Evolutionary conservation across 805 yeast species (phyloP), one percentile per base, ranked within the genome.

Genomic region (Teunomyces lycoperdinae): DNA sequence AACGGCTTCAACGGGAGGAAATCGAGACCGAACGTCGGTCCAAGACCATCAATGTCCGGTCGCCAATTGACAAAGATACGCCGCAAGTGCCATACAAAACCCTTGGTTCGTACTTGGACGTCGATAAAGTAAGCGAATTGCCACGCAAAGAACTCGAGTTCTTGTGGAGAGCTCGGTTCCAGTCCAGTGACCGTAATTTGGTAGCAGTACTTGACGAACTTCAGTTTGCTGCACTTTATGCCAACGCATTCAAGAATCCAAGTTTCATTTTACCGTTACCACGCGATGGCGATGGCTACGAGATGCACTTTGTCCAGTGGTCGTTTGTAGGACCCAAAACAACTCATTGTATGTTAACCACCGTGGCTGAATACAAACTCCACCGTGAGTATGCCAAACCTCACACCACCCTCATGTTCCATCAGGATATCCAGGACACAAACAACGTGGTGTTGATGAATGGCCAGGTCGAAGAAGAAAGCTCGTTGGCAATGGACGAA

Each of bases 291-390:
- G 70, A 69, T 24, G 84, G 83, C 49, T 69, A 74, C 59, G 99
- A 94, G 68, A 77, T 94, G 69, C 97, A 94, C 62, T 89, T 86
- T 63, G 81, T 91, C 17, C 98, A 94, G 69, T 94, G 99, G 99
- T 76, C 82, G 14, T 88, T 89, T 63, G 91, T 86, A 10, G 96
- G 92, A 0, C 84, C 87, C 11, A 58, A 81, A 36, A 91, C 97
- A 2, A 75, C 88, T 1, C 97, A 94, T 68, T 89, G 96, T 62
- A 78, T 94, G 78, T 74, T 94, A 57, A 94, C 99, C 1, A 83
- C 97, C 0, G 76, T 94, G 53, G 91, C 94, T 1, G 98, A 94
- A 67, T 94, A 82, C 68, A 90, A 92, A 65, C 76, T 90, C 27
- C 97, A 92, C 61, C 81, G 80, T 47, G 97, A 92, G 62, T 94